Percentiles rank a stretch among this genome's conserved stretches.
These are phyloP conservation scores for Hortiboletus campestris DNA, from an alignment of 768 basidiomycete genomes.

Conservation along the genomic window DNA sequence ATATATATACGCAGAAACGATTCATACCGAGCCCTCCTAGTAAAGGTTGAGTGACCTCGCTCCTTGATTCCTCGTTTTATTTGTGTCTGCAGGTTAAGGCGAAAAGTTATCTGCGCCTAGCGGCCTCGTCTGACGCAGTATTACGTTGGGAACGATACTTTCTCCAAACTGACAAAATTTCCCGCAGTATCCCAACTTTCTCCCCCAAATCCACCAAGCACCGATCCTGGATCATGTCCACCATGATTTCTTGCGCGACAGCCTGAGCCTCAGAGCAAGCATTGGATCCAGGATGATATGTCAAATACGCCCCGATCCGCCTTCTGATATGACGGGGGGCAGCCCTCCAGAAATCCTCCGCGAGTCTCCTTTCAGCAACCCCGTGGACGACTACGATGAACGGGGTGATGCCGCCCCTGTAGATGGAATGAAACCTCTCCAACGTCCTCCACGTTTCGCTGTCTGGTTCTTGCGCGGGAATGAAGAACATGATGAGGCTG, in stretches of 20 bases:
- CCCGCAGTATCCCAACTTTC: slow-evolving; percentile 12
- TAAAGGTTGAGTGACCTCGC: background rate
- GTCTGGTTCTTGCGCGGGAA: slow-evolving; percentile 3
- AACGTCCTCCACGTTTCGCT: slow-evolving; percentile 13
- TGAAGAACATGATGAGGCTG: slow-evolving; percentile 17
- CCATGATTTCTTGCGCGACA: slow-evolving; percentile 10
- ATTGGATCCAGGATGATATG: slow-evolving; percentile 11
- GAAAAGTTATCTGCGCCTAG: background rate
- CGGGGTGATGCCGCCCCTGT: slow-evolving; percentile 15
- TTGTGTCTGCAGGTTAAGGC: background rate
- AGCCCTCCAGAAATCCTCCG: slow-evolving; percentile 10
- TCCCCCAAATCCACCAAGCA: slow-evolving; percentile 17
- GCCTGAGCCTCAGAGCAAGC: slow-evolving; percentile 5
- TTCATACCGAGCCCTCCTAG: background rate
- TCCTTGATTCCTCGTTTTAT: too few relatives aligned
- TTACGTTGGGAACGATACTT: slow-evolving; percentile 18
- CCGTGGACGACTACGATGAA: slow-evolving; percentile 18
- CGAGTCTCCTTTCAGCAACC: slow-evolving; percentile 3
- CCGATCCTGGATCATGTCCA: slow-evolving; percentile 10
- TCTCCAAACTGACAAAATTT: slow-evolving; percentile 18
- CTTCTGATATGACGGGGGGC: slow-evolving; percentile 10
- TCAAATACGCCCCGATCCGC: slow-evolving; percentile 6
- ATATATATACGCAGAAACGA: background rate
- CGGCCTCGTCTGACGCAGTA: background rate
- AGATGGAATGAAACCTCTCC: slow-evolving; percentile 12